phyloP scores from a whole-genome alignment of 163 green algal species.

The Scenedesmus sp. region DNA sequence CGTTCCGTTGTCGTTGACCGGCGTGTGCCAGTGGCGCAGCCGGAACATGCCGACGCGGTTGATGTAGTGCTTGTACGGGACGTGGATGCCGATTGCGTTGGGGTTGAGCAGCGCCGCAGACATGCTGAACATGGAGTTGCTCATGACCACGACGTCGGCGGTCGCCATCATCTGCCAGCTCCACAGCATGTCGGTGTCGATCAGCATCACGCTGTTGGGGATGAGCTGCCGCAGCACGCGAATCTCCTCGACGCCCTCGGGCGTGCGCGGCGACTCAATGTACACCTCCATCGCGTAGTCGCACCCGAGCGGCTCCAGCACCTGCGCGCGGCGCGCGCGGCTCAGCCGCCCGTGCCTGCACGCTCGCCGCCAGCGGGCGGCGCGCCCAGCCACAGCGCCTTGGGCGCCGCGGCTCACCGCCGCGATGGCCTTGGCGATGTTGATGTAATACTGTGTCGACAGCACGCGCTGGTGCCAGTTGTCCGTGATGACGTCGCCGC shows the following conservation, averaged over 20 bases:
- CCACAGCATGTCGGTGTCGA: slow-evolving; percentile 35
- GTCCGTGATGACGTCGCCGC: slow-evolving; percentile 25
- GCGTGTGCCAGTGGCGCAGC: slow-evolving; percentile 13
- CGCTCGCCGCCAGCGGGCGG: too few relatives aligned
- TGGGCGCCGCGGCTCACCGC: too few relatives aligned
- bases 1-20: slow-evolving; percentile 12
- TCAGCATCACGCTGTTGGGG: slow-evolving; percentile 18
- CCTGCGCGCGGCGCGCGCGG: slow-evolving; percentile 1
- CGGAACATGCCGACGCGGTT: slow-evolving; percentile 22
- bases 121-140: slow-evolving; percentile 30
- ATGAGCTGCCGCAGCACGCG: not conserved
- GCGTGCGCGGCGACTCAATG: slow-evolving; percentile 3
- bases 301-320: slow-evolving; percentile 4
- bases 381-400: too few relatives aligned
- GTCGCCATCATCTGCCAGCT: slow-evolving; percentile 38
- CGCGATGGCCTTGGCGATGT: slow-evolving; percentile 11
- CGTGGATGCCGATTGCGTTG: slow-evolving; percentile 18
- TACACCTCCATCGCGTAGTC: slow-evolving; percentile 25
- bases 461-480: slow-evolving; percentile 21
- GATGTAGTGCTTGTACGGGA: slow-evolving; percentile 28
- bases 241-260: slow-evolving; percentile 10
- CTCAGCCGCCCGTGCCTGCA: too few relatives aligned
- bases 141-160: slow-evolving; percentile 29
- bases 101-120: slow-evolving; percentile 26
- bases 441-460: slow-evolving; percentile 23